Evolutionary conservation across 2,329 filamentous ascomycete genomes (phyloP).

Genomic region (Geosmithia morbida): DNA sequence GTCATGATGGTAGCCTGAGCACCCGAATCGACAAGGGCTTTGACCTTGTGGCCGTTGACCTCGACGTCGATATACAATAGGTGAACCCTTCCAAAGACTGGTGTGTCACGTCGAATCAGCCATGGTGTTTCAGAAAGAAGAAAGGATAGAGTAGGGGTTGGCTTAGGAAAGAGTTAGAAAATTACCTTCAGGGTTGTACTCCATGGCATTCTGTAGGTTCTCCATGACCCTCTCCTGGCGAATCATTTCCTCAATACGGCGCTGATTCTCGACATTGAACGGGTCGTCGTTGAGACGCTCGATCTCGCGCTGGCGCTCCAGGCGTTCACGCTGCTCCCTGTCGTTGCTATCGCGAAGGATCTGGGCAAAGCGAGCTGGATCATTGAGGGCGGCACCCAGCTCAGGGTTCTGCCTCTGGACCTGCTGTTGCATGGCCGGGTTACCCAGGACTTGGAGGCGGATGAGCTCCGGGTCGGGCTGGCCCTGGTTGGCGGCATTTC

Average conservation of each 20-base stretch:
- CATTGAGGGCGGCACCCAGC: slow-evolving; percentile 61
- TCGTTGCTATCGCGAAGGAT: slow-evolving; percentile 54
- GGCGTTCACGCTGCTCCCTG: slow-evolving; percentile 56
- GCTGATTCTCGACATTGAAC: slow-evolving; percentile 84
- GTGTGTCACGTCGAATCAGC: slow-evolving; percentile 1
- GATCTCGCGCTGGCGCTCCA: slow-evolving; percentile 70
- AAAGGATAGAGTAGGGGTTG: not conserved
- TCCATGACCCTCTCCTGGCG: slow-evolving; percentile 87
- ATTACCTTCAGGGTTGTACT: slow-evolving; percentile 88
- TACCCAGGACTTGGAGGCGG: slow-evolving; percentile 68
- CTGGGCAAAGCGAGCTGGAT: slow-evolving; percentile 62
- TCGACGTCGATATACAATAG: slow-evolving; percentile 95
- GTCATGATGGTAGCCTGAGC: slow-evolving; percentile 99
- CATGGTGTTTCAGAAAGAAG: not conserved
- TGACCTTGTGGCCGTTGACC: slow-evolving; percentile 84
- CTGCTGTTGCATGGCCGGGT: slow-evolving; percentile 58
- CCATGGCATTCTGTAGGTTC: slow-evolving; percentile 91
- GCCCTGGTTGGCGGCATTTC: slow-evolving; percentile 4
- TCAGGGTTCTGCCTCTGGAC: slow-evolving; percentile 61
- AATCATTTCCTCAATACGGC: slow-evolving; percentile 92
- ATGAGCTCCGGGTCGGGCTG: slow-evolving; percentile 64
- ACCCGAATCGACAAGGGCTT: slow-evolving; percentile 93
- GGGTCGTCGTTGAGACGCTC: slow-evolving; percentile 81
- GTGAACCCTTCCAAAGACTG: slow-evolving; percentile 86
- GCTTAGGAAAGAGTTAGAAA: not conserved